These are phyloP conservation scores for Lasiodiplodia citricola DNA, from an alignment of 2,329 filamentous ascomycete genomes.

Conservation along the genomic window DNA sequence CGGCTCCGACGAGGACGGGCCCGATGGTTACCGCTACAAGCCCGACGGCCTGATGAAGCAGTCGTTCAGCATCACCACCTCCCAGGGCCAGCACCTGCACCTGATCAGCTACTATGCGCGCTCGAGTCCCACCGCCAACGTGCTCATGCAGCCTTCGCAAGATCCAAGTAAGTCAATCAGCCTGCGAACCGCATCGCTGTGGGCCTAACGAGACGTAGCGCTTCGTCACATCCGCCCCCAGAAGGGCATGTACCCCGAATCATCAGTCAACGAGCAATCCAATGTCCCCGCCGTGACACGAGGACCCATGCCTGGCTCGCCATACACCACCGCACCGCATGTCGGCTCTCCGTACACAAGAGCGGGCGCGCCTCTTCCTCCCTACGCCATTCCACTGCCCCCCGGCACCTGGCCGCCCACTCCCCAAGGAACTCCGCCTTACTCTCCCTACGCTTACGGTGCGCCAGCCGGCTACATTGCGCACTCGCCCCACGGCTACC, in stretches of 20 bases:
- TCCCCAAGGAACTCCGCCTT: slow-evolving; percentile 48
- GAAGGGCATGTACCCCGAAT: slow-evolving; percentile 97
- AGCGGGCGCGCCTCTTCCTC: slow-evolving; percentile 47
- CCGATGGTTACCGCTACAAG: slow-evolving; percentile 62
- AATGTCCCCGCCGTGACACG: slow-evolving; percentile 81
- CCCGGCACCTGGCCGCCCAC: slow-evolving; percentile 49
- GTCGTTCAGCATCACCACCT: slow-evolving; percentile 98
- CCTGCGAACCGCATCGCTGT: no score
- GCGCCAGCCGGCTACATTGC: slow-evolving; percentile 19
- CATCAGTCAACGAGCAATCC: slow-evolving; percentile 84
- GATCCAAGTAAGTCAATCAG: slow-evolving; percentile 60
- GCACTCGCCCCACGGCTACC: slow-evolving; percentile 24
- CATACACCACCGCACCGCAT: slow-evolving; percentile 59
- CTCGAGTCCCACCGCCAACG: slow-evolving; percentile 72
- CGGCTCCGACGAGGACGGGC: slow-evolving; percentile 78
- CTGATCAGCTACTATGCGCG: slow-evolving; percentile 96
- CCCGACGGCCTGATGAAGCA: slow-evolving; percentile 99
- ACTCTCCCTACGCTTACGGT: slow-evolving; percentile 41
- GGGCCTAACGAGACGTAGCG: slow-evolving; percentile 31
- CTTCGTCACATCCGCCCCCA: slow-evolving; percentile 83
- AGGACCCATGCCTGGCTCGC: slow-evolving; percentile 67
- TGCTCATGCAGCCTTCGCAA: slow-evolving; percentile 79
- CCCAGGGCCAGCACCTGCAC: slow-evolving; percentile 87
- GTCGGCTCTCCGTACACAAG: slow-evolving; percentile 59
- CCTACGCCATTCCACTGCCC: slow-evolving; percentile 48